Base-by-base conservation (phyloP, 2,329 filamentous ascomycete genomes). In the Septoria petroselini region DNA sequence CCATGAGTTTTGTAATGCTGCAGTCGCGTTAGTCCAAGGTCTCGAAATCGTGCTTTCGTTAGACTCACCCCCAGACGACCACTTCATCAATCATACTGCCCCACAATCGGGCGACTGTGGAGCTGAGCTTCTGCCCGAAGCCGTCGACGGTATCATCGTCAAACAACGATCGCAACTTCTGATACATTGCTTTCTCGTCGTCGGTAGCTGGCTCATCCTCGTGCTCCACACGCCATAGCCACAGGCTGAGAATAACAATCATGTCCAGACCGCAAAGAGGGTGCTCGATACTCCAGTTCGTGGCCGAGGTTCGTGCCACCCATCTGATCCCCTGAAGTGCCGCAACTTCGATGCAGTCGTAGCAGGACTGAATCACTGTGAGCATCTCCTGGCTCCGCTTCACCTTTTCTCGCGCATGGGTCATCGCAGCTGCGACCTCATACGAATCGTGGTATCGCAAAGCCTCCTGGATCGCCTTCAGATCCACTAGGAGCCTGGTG, bases 181-280 rank as follows among this genome's bases (percentile, higher is more conserved):
- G 87, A 72, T 95, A 94, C 88, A 95, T 94, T 70, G 76, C 79
- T 62, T 86, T 73, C 71, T 95, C 89, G 65, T 94, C 89, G 60
- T 87, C 85, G 23, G 83, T 88, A 27, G 88, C 86, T 19, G 85
- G 84, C 75, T 97, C 91, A 59, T 95, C 91, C 76, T 98, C 93
- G 75, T 97, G 91, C 85, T 98, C 93, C 77, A 98, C 85, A 74
- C 91, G 90, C 77, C 96, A 97, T 64, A 98, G 85, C 93, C 93
- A 98, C 61, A 97, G 78, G 65, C 89, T 96, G 62, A 98, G 84
- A 62, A 96, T 93, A 69, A 97, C 93, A 83, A 98, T 95, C 60
- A 97, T 79, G 70, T 98, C 93, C 75, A 98, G 83, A 56, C 91
- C 91, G 66, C 91, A 96, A 51, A 98, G 83, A 44, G 93, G 91